Conservation (phyloP, 1,284 basidiomycete species). For the Austroboletus niveus region DNA sequence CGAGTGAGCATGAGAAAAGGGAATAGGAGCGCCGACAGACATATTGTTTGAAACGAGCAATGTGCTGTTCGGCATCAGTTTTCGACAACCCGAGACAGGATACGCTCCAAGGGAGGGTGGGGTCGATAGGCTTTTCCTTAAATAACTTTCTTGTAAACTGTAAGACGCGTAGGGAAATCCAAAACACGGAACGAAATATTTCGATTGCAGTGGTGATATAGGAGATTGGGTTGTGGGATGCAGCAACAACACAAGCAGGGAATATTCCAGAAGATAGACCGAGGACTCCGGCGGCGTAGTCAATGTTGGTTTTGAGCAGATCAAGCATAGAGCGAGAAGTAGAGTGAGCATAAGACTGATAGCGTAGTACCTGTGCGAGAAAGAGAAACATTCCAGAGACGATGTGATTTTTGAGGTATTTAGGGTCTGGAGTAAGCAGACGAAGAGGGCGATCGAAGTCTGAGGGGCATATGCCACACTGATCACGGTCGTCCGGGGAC, state of each 20-base stretch:
- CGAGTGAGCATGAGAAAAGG: slow-evolving; percentile 4
- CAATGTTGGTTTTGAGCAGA: slow-evolving; percentile 34
- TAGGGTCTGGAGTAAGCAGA: slow-evolving; percentile 37
- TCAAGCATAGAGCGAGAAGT: slow-evolving; percentile 35
- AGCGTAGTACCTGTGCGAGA: slow-evolving; percentile 52
- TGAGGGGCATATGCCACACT: slow-evolving; percentile 38
- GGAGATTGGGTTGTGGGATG: slow-evolving; percentile 40
- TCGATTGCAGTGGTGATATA: slow-evolving; percentile 49
- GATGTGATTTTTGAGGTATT: slow-evolving; percentile 46
- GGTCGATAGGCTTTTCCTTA: slow-evolving; percentile 24
- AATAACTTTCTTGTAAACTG: slow-evolving; percentile 38
- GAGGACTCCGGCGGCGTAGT: slow-evolving; percentile 42
- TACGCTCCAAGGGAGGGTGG: slow-evolving; percentile 49
- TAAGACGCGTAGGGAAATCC: slow-evolving; percentile 52
- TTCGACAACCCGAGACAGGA: slow-evolving; percentile 45
- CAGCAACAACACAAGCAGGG: slow-evolving; percentile 52
- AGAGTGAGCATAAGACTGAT: slow-evolving; percentile 43
- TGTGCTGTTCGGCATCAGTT: slow-evolving; percentile 35
- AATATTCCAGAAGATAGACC: slow-evolving; percentile 65
- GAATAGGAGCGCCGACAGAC: slow-evolving; percentile 20
- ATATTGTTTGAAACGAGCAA: slow-evolving; percentile 38
- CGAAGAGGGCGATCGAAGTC: slow-evolving; percentile 42
- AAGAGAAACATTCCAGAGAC: slow-evolving; percentile 50
- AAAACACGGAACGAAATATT: slow-evolving; percentile 53
- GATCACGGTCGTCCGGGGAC: slow-evolving; percentile 34